Evolutionary conservation across 768 basidiomycete species (phyloP).

Genomic region (Tylopilus subfusipes): DNA sequence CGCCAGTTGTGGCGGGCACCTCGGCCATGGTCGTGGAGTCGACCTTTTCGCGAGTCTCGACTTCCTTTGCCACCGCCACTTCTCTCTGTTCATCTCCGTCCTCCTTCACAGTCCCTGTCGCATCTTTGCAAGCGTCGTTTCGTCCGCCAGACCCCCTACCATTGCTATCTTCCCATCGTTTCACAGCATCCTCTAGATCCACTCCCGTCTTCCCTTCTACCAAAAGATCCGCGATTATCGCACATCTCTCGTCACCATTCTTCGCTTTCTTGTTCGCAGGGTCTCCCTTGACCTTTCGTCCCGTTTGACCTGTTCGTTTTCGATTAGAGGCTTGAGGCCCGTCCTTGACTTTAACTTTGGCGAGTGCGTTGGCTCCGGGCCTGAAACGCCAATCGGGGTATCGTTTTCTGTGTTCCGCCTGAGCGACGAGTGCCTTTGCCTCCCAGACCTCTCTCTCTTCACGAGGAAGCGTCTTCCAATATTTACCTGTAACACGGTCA

Average conservation of each 20-base stretch:
- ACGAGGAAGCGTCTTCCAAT: slow-evolving; percentile 68
- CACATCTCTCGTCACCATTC: slow-evolving; percentile 51
- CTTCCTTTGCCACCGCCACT: slow-evolving; percentile 16
- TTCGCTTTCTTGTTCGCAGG: slow-evolving; percentile 29
- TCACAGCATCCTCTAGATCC: slow-evolving; percentile 58
- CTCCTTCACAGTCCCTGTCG: slow-evolving; percentile 2
- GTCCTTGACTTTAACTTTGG: slow-evolving; percentile 39
- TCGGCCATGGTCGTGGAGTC: not conserved
- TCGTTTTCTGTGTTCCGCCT: slow-evolving; percentile 65
- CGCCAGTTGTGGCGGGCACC: not conserved
- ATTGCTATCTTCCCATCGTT: slow-evolving; percentile 40
- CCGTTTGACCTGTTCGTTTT: slow-evolving; percentile 28
- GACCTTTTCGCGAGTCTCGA: slow-evolving; percentile 6
- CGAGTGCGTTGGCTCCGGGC: slow-evolving; percentile 51
- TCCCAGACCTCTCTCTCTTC: slow-evolving; percentile 75
- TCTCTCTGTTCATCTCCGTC: slow-evolving; percentile 27
- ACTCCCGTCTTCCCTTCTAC: slow-evolving; percentile 64
- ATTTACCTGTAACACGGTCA: slow-evolving; percentile 47
- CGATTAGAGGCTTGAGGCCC: slow-evolving; percentile 32
- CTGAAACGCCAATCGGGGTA: slow-evolving; percentile 85
- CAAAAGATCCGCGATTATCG: slow-evolving; percentile 64
- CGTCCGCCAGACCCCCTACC: slow-evolving; percentile 1
- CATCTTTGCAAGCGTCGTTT: slow-evolving; percentile 5
- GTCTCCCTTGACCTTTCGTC: slow-evolving; percentile 30
- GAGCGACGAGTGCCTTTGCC: slow-evolving; percentile 64